Conservation (phyloP, 495 filamentous ascomycete genomes). For the Sporormia fimetaria region DNA sequence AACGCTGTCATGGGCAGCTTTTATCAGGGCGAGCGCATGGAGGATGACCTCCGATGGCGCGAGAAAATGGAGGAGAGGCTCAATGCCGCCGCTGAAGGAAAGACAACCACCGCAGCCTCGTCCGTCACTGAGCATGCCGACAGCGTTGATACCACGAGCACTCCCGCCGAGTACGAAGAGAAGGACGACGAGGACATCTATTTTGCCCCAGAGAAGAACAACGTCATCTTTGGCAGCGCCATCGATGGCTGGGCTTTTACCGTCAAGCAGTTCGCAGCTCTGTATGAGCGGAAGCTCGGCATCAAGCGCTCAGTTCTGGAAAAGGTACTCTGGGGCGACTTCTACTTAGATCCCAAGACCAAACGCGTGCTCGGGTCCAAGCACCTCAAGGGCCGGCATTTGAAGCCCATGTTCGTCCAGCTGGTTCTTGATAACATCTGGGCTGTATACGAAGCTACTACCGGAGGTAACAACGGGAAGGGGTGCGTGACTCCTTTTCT, state of each 20-base stretch:
- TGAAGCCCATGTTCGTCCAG: conserved; percentile 98
- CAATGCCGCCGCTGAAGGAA: conserved; percentile 39
- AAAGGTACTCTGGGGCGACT: conserved; percentile 95
- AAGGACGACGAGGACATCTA: conserved; percentile 95
- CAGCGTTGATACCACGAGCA: conserved; percentile 34
- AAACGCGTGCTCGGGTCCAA: conserved; percentile 83
- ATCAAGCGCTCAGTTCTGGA: conserved; percentile 86
- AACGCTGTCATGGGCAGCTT: conserved; percentile 97
- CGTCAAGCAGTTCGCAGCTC: conserved; percentile 77
- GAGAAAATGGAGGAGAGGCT: conserved; percentile 81
- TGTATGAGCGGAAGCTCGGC: conserved; percentile 95
- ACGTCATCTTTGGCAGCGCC: conserved; percentile 96
- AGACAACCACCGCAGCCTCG: conserved; percentile 27
- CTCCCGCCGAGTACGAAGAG: conserved; percentile 57
- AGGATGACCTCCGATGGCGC: conserved; percentile 93
- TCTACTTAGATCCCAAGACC: conserved; percentile 92
- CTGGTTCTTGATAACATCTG: conserved; percentile 92
- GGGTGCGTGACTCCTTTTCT: conserved; percentile 45
- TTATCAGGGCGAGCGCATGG: conserved; percentile 97
- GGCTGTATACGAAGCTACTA: conserved; percentile 91
- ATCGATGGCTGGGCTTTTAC: conserved; percentile 99
- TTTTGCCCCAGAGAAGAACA: conserved; percentile 95
- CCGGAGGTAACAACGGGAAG: conserved; percentile 66
- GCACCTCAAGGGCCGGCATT: conserved; percentile 77
- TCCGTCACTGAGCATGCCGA: conserved; percentile 34